Percentiles rank a stretch among this genome's conserved stretches.
Evolutionary conservation across 2,329 filamentous ascomycete genomes (phyloP).

Genomic region (Fusarium sp.): DNA sequence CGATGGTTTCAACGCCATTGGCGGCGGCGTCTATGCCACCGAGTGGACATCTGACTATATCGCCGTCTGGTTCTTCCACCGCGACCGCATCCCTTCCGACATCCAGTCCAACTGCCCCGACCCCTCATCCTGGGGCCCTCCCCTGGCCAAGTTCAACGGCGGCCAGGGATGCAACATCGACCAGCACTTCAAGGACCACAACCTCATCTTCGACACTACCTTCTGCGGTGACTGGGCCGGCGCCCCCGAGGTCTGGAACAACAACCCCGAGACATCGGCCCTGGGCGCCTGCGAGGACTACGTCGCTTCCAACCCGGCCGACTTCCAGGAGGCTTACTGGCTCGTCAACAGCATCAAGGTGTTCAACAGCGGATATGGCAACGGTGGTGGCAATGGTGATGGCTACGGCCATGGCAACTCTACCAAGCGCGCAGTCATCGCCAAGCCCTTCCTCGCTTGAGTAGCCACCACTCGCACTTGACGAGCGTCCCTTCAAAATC

Average conservation of each 20-base stretch:
- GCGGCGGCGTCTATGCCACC: conserved; percentile 78
- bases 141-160: conserved; percentile 74
- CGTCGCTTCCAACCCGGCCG: conserved; percentile 75
- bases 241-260: conserved; percentile 64
- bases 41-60: conserved; percentile 82
- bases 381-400: conserved; percentile 10
- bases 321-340: conserved; percentile 82
- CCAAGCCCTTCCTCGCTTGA: conserved; percentile 35
- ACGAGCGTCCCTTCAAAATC: not conserved
- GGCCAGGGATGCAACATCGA: conserved; percentile 77
- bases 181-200: conserved; percentile 74
- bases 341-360: conserved; percentile 77
- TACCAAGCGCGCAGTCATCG: conserved; percentile 22
- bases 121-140: conserved; percentile 74
- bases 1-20: conserved; percentile 74
- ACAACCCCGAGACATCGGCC: conserved; percentile 66
- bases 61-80: conserved; percentile 84
- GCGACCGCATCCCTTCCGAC: conserved; percentile 71
- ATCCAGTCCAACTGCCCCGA: conserved; percentile 69
- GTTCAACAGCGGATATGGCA: conserved; percentile 49
- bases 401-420: conserved; percentile 3
- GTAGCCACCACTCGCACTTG: not conserved
- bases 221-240: conserved; percentile 94
- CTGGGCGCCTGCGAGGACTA: conserved; percentile 78
- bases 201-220: conserved; percentile 83